These are phyloP conservation scores for Ochetophila trinervis DNA, from an alignment of 306 rosid genomes.

Conservation along the genomic window DNA sequence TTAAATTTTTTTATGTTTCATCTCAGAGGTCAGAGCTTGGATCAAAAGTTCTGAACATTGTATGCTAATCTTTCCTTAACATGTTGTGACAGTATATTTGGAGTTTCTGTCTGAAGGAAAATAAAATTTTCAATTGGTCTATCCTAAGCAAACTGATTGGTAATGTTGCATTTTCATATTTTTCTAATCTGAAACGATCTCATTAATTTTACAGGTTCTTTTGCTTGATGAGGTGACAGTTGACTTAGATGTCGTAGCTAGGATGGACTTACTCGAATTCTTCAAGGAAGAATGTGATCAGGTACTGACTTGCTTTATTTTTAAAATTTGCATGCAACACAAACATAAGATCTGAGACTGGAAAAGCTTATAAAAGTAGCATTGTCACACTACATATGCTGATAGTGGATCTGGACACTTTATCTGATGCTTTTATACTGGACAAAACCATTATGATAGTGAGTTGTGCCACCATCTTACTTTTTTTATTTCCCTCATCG, in stretches of 20 bases:
- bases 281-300: conserved; percentile 94
- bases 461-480: neutral
- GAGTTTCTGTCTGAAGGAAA: neutral
- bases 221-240: conserved; percentile 94
- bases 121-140: too few relatives aligned
- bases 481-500: neutral
- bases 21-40: neutral
- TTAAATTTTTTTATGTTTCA: neutral
- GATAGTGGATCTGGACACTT: neutral
- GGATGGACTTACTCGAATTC: conserved; percentile 83
- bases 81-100: neutral
- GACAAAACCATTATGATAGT: neutral
- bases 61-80: neutral
- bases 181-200: conserved; percentile 4
- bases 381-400: conserved; percentile 1
- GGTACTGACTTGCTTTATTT: conserved; percentile 46
- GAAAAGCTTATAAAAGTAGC: conserved; percentile 1
- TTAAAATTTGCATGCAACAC: conserved; percentile 17
- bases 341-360: conserved; percentile 17
- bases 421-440: neutral
- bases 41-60: neutral
- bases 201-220: conserved; percentile 64
- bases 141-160: too few relatives aligned
- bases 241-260: conserved; percentile 90
- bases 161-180: neutral